Base-by-base conservation (phyloP, 441 rosid genomes). In the Pelargonium australe region DNA sequence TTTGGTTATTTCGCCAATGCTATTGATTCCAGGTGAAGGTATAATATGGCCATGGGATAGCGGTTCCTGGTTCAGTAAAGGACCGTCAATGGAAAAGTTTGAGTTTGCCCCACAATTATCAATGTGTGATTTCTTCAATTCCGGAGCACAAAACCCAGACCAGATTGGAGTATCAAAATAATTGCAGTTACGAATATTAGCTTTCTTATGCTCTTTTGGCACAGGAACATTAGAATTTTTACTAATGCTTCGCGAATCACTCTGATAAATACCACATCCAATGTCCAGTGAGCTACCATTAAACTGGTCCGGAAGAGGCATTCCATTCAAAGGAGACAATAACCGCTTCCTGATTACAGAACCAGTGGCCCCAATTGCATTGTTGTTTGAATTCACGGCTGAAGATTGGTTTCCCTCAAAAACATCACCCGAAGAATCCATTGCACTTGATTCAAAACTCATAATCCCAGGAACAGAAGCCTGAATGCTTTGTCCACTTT, bases 161-260 rank as follows among this genome's bases (percentile, higher is more conserved):
- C 71, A 64, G 12, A 49, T 67, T 61, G 80, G 64, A 53, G 79
- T 41, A 64, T 62, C 67, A 31, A 76, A 75, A 72, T 58, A 49
- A 72, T 45, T 61, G 60, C 78, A 78, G 62, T 71, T 65, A 49
- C 81, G 49, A 71, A 79, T 75, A 66, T 86, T 83, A 75, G 84
- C 85, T 74, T 84, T 84, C 77, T 86, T 84, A 76, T 78, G 80
- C 63, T 86, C 86, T 66, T 84, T 81, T 41, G 77, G 71, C 19
- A 66, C 14, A 71, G 63, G 71, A 69, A 75, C 5, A 68, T 75
- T 64, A 66, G 68, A 49, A 20, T 51, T 72, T 12, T 41, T 68
- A 55, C 31, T 74, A 68, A 68, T 68, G 9, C 55, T 63, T 44
- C 28, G 11, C 2, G 75, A 72, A 63, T 70, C 76, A 68, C 68